Conservation (phyloP, 192 early-diverging fungal species). For the Chytriomyces sp. region DNA sequence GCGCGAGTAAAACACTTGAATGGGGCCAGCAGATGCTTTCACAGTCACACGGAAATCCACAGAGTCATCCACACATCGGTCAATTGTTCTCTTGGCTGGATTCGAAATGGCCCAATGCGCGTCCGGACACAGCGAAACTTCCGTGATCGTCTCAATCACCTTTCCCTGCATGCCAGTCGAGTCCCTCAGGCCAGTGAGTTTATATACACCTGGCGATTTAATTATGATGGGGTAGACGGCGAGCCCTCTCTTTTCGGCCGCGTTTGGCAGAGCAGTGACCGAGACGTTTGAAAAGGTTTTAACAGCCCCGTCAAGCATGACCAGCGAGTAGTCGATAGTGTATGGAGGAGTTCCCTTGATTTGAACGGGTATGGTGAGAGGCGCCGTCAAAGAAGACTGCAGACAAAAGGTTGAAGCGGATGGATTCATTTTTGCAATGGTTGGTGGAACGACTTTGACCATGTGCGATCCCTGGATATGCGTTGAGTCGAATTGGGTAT, state of each 20-base stretch:
- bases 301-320: slow-evolving; percentile 34
- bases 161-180: slow-evolving; percentile 23
- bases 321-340: slow-evolving; percentile 38
- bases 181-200: slow-evolving; percentile 24
- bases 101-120: slow-evolving; percentile 26
- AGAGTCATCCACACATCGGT: slow-evolving; percentile 44
- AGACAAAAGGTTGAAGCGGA: slow-evolving; percentile 41
- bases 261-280: neutral
- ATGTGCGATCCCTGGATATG: slow-evolving; percentile 55
- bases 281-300: slow-evolving; percentile 28
- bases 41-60: slow-evolving; percentile 27
- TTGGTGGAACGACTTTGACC: slow-evolving; percentile 55
- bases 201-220: slow-evolving; percentile 36
- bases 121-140: slow-evolving; percentile 26
- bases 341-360: slow-evolving; percentile 56
- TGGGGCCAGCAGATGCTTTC: slow-evolving; percentile 4
- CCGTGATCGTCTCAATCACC: slow-evolving; percentile 13
- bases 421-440: slow-evolving; percentile 49
- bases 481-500: slow-evolving; percentile 13
- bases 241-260: neutral
- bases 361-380: slow-evolving; percentile 36
- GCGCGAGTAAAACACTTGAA: slow-evolving; percentile 9
- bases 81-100: slow-evolving; percentile 14
- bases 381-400: neutral
- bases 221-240: slow-evolving; percentile 25